A percentile compares a stretch with the other conserved stretches of the same genome.
Conservation (phyloP, 192 early-diverging fungal species). For the Fimicolochytrium jonesii region DNA sequence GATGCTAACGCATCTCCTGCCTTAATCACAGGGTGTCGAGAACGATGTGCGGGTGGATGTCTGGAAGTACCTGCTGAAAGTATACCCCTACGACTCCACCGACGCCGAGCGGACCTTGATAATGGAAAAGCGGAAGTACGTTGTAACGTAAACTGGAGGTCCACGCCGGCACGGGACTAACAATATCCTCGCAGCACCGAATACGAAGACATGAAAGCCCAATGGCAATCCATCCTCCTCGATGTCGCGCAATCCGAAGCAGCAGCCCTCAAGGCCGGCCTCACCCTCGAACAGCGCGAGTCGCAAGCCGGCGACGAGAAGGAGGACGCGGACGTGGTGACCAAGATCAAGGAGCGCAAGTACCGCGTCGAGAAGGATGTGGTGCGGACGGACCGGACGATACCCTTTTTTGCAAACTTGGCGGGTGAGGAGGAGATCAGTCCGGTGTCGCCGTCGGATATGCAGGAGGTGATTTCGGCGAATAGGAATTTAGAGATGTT, state of each 20-base stretch:
- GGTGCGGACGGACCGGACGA: conserved; percentile 86
- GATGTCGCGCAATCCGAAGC: conserved; percentile 24
- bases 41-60: conserved; percentile 74
- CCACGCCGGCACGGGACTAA: no score
- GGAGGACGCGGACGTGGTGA: conserved; percentile 48
- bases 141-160: no score
- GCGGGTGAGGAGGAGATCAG: conserved; percentile 6
- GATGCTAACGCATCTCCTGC: no score
- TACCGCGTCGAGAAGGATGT: conserved; percentile 87
- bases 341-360: conserved; percentile 49
- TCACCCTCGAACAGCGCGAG: background rate
- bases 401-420: conserved; percentile 64
- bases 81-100: conserved; percentile 82
- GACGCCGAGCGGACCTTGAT: conserved; percentile 69
- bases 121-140: no score
- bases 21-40: conserved; percentile 75
- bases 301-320: conserved; percentile 45
- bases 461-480: conserved; percentile 40
- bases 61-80: conserved; percentile 83
- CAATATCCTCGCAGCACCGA: conserved; percentile 13
- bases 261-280: background rate
- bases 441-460: conserved; percentile 46
- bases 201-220: conserved; percentile 38
- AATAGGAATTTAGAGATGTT: conserved; percentile 81
- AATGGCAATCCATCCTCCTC: conserved; percentile 43